phyloP scores from a whole-genome alignment of 257 asterid genomes.

The Lycium barbarum region DNA sequence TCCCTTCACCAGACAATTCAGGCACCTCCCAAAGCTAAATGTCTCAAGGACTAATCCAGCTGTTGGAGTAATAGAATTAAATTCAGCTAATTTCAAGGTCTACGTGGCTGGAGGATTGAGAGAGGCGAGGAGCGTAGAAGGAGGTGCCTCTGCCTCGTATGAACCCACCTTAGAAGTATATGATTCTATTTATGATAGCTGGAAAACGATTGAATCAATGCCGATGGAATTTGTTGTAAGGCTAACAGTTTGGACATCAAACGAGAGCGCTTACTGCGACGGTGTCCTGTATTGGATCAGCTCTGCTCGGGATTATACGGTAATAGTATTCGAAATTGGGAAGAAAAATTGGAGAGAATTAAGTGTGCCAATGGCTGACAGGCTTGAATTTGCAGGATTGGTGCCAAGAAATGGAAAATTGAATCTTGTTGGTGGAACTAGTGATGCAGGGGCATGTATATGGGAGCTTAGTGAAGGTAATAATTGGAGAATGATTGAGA shows the following conservation, averaged over 20 bases:
- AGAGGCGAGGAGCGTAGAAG: conserved; percentile 49
- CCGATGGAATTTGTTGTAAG: conserved; percentile 83
- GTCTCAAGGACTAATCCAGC: conserved; percentile 71
- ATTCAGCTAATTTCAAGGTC: conserved; percentile 40
- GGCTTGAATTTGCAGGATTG: conserved; percentile 79
- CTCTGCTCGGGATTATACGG: conserved; percentile 75
- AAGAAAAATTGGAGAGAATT: conserved; percentile 63
- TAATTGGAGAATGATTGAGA: conserved; percentile 63
- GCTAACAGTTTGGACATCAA: conserved; percentile 89
- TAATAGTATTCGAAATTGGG: conserved; percentile 65
- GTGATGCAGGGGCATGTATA: conserved; percentile 51
- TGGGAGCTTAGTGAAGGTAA: conserved; percentile 70
- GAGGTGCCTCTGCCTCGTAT: conserved; percentile 66
- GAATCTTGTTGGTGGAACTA: conserved; percentile 68
- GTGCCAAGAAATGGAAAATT: conserved; percentile 58
- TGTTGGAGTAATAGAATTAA: conserved; percentile 48
- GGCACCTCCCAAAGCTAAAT: conserved; percentile 49
- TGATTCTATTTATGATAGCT: conserved; percentile 47
- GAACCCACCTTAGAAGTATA: conserved; percentile 69
- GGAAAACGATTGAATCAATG: conserved; percentile 54
- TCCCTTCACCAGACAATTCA: conserved; percentile 71
- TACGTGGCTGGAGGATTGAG: conserved; percentile 93
- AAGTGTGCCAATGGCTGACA: conserved; percentile 77
- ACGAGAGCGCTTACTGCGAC: conserved; percentile 58
- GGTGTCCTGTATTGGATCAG: conserved; percentile 84